Conservation (phyloP, 768 basidiomycete species). For the Suillus bovinus region DNA sequence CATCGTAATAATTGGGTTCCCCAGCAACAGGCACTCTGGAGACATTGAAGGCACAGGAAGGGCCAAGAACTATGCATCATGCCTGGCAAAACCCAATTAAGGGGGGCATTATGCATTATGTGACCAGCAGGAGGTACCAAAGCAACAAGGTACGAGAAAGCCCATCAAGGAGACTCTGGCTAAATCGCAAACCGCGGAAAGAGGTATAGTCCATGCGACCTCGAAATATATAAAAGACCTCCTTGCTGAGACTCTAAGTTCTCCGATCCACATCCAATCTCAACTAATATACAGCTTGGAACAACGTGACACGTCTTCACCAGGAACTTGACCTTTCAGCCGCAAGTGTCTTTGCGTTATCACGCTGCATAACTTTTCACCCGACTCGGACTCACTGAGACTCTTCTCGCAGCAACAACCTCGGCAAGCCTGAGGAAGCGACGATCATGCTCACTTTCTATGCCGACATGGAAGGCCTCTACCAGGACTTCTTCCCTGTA, state of each 20-base stretch:
- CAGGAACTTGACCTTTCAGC: conserved; percentile 1
- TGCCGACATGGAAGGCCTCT: neutral
- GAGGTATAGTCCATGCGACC: neutral
- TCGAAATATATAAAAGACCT: neutral
- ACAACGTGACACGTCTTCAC: neutral
- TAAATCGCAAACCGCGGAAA: neutral
- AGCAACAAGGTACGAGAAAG: neutral
- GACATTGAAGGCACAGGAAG: neutral
- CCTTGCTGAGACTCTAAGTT: neutral
- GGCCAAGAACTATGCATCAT: neutral
- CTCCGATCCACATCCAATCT: neutral
- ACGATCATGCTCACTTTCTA: neutral
- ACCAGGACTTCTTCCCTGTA: neutral
- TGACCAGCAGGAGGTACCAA: neutral
- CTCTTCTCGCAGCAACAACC: neutral
- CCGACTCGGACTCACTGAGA: neutral
- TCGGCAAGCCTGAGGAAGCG: neutral
- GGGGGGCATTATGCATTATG: neutral
- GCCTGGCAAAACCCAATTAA: neutral
- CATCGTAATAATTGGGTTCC: neutral
- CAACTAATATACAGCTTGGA: neutral
- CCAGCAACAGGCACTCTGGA: neutral
- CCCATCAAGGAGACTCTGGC: neutral
- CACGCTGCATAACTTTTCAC: neutral
- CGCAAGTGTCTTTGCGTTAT: neutral